A percentile compares a stretch with the other conserved stretches of the same genome.
Evolutionary conservation across 768 basidiomycete species (phyloP).

Genomic region (Rhodotorula sphaerocarpa): DNA sequence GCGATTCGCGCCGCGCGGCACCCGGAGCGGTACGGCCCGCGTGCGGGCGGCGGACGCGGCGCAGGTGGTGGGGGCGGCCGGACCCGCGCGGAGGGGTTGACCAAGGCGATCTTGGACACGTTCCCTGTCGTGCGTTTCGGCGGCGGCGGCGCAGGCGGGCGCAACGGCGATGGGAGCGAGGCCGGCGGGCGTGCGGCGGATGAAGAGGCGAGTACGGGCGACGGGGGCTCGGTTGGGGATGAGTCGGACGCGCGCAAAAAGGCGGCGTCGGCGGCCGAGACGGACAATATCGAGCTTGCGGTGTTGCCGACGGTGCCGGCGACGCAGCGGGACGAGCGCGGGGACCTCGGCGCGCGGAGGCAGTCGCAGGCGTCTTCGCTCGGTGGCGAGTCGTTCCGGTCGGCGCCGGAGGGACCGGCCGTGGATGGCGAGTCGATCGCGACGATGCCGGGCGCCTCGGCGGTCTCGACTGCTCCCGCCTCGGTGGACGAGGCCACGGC

Average conservation of each 20-base stretch:
- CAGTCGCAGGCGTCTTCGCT: not conserved
- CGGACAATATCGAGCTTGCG: conserved; percentile 3
- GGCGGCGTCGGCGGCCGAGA: not conserved
- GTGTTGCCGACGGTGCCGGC: not conserved
- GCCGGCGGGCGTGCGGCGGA: not conserved
- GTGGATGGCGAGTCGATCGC: not conserved
- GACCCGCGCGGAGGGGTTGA: conserved; percentile 72
- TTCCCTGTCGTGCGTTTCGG: conserved; percentile 90
- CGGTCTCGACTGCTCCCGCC: not conserved
- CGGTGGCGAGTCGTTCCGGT: conserved; percentile 11
- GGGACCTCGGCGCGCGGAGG: not conserved
- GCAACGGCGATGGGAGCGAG: not conserved
- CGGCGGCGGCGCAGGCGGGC: conserved; percentile 28
- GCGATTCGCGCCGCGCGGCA: conserved; percentile 73
- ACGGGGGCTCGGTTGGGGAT: conserved; percentile 1
- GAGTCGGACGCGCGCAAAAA: not conserved
- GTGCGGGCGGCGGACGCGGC: conserved; percentile 44
- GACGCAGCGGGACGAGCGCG: not conserved
- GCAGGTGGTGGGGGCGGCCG: conserved; percentile 48
- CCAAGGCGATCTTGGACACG: conserved; percentile 86
- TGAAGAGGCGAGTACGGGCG: conserved; percentile 15
- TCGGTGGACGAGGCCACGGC: no score
- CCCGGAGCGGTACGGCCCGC: conserved; percentile 84
- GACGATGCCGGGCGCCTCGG: not conserved
- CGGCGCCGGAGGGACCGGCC: not conserved